phyloP scores from a whole-genome alignment of 306 rosid genomes.

The Cotoneaster glaucophyllus region DNA sequence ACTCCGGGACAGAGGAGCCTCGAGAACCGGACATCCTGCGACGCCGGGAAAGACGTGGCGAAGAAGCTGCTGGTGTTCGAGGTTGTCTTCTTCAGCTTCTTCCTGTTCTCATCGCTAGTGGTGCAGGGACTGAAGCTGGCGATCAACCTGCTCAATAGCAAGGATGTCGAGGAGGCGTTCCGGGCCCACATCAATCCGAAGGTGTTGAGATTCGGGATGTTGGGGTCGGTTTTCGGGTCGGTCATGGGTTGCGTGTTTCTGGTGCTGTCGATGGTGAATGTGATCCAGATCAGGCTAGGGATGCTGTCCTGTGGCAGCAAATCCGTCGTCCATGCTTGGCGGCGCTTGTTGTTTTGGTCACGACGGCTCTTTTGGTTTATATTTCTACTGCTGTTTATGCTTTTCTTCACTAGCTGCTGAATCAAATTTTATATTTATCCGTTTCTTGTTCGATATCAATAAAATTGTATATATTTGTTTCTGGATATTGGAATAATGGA shows the following conservation, averaged over 20 bases:
- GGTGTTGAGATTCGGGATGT: conserved; percentile 70
- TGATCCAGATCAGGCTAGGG: conserved; percentile 79
- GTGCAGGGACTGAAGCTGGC: conserved; percentile 93
- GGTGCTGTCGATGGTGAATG: conserved; percentile 76
- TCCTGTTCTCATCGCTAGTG: conserved; percentile 69
- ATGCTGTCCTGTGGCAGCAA: conserved; percentile 83
- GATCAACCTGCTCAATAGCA: conserved; percentile 64
- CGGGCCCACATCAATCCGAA: conserved; percentile 62
- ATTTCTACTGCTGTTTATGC: conserved; percentile 82
- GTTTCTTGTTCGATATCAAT: no score
- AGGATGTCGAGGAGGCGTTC: conserved; percentile 63
- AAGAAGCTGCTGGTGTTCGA: conserved; percentile 77
- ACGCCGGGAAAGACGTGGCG: conserved; percentile 56
- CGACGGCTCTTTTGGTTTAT: conserved; percentile 72
- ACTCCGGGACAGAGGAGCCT: conserved; percentile 59
- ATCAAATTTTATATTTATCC: no score
- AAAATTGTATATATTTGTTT: neutral
- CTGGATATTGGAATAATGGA: neutral
- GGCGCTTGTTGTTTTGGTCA: conserved; percentile 59
- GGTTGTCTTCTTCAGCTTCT: conserved; percentile 84
- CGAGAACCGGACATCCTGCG: conserved; percentile 52
- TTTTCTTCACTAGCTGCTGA: conserved; percentile 35
- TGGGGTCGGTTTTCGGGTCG: conserved; percentile 76
- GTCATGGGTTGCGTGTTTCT: conserved; percentile 84
- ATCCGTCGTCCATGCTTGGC: conserved; percentile 53